Evolutionary conservation across 202 grass and related monocot species (phyloP).

Genomic region (Brachypodium distachyon): DNA sequence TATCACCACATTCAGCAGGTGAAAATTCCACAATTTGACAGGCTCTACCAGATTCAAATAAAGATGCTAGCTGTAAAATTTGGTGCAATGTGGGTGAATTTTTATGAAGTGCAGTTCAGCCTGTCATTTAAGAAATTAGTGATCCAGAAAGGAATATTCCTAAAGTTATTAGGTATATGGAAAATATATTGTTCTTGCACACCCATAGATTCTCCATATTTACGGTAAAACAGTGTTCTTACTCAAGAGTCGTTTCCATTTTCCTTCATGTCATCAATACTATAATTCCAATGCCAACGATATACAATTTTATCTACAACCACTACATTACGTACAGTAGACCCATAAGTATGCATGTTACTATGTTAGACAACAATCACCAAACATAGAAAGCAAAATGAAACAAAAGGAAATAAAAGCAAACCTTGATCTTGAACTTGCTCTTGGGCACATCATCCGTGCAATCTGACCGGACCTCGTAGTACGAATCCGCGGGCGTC

Average conservation of each 20-base stretch:
- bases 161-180: not conserved
- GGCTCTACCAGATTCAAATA: too few species aligned
- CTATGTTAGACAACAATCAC: not conserved
- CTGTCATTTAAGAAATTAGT: not conserved
- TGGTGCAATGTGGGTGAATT: not conserved
- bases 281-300: not conserved
- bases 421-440: slow-evolving; percentile 99
- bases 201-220: not conserved
- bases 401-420: not conserved
- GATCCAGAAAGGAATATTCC: not conserved
- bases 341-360: not conserved
- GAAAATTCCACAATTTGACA: too few species aligned
- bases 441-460: slow-evolving; percentile 75
- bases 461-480: slow-evolving; percentile 82
- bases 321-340: not conserved
- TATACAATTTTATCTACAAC: not conserved
- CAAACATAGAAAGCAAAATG: not conserved
- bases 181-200: not conserved
- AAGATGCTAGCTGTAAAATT: too few species aligned
- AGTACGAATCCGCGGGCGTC: slow-evolving; percentile 76
- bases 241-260: not conserved
- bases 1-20: too few species aligned
- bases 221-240: not conserved
- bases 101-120: not conserved
- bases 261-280: not conserved